These are phyloP conservation scores for Suhomyces kunorum DNA, from an alignment of 1,139 yeast species.

Conservation along the genomic window DNA sequence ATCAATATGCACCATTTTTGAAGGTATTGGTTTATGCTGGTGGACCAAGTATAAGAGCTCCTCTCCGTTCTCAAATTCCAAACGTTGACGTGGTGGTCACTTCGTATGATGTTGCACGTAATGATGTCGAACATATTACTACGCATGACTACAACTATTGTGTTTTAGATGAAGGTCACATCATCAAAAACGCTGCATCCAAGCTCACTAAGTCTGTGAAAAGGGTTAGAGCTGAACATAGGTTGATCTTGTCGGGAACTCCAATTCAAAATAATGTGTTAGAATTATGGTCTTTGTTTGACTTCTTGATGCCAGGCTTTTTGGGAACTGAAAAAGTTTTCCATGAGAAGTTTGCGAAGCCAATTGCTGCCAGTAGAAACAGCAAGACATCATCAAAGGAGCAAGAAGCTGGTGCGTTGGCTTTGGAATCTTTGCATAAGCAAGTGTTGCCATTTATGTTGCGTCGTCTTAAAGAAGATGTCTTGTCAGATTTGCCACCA, in stretches of 20 bases:
- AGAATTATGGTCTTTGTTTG: slow-evolving; percentile 96
- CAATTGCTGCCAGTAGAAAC: slow-evolving; percentile 91
- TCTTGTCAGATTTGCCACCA: slow-evolving; percentile 93
- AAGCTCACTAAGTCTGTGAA: slow-evolving; percentile 90
- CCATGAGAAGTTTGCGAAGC: slow-evolving; percentile 94
- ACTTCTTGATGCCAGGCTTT: slow-evolving; percentile 98
- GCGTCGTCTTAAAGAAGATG: slow-evolving; percentile 95
- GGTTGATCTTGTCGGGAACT: slow-evolving; percentile 91
- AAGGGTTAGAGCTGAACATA: slow-evolving; percentile 77
- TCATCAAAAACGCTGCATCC: slow-evolving; percentile 87
- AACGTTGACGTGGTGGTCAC: slow-evolving; percentile 83
- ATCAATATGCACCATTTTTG: slow-evolving; percentile 87
- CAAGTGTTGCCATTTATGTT: slow-evolving; percentile 96
- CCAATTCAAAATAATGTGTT: slow-evolving; percentile 97
- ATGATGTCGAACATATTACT: slow-evolving; percentile 71
- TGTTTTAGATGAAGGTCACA: slow-evolving; percentile 97
- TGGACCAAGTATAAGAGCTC: slow-evolving; percentile 72
- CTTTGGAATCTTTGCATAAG: slow-evolving; percentile 91
- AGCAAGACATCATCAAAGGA: slow-evolving; percentile 90
- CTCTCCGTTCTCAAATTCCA: slow-evolving; percentile 55
- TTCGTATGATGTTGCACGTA: slow-evolving; percentile 93
- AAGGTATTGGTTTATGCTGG: slow-evolving; percentile 88
- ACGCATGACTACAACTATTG: slow-evolving; percentile 83
- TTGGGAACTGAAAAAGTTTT: slow-evolving; percentile 93
- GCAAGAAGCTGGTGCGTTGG: slow-evolving; percentile 96